phyloP scores from a whole-genome alignment of 2,329 filamentous ascomycete species.

The Ophiostoma sp. region DNA sequence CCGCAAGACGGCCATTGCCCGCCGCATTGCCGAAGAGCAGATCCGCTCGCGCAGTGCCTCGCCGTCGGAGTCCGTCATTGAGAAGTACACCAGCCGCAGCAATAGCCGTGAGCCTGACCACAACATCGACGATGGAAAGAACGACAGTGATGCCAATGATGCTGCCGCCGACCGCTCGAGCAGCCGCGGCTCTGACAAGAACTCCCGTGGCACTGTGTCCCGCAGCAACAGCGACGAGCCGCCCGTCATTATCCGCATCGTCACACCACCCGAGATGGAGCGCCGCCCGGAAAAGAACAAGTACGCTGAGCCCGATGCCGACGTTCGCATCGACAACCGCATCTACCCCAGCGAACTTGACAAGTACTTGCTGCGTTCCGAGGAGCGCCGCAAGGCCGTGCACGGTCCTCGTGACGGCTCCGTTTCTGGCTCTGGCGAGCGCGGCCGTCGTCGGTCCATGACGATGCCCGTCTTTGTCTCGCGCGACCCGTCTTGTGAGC shows the following conservation, averaged over 20 bases:
- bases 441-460: constrained; percentile 19
- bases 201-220: constrained; percentile 5
- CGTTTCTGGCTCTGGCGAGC: neutral
- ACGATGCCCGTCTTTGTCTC: constrained; percentile 43
- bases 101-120: neutral
- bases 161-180: neutral
- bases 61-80: constrained; percentile 54
- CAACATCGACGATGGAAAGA: neutral
- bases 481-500: constrained; percentile 55
- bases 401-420: constrained; percentile 28
- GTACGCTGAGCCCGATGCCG: constrained; percentile 62
- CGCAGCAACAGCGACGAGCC: neutral
- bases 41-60: constrained; percentile 54
- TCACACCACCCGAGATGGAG: constrained; percentile 57
- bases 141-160: neutral
- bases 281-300: constrained; percentile 47
- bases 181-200: neutral
- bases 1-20: constrained; percentile 55
- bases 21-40: constrained; percentile 55
- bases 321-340: constrained; percentile 61
- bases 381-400: neutral
- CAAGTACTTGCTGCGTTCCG: constrained; percentile 34
- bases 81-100: constrained; percentile 50
- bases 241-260: constrained; percentile 47
- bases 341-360: constrained; percentile 54